Conservation (phyloP, 352 stramenopile genomes). For the Pythium plurisporium region DNA sequence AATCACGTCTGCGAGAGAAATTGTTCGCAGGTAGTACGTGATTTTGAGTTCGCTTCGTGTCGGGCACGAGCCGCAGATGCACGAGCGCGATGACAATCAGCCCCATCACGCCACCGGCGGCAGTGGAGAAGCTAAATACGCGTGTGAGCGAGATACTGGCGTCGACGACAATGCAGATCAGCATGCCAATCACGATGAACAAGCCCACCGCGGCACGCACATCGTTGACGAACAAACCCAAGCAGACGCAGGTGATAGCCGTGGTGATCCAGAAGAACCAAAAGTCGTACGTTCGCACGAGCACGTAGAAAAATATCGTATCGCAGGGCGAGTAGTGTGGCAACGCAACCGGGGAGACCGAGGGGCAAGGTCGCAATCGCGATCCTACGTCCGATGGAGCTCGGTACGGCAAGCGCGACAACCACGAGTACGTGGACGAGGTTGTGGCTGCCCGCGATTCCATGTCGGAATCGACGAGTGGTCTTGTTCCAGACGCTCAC, state of each 20-base stretch:
- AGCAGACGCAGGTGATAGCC: not conserved
- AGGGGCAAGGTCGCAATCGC: not conserved
- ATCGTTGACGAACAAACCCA: not conserved
- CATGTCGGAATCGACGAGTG: not conserved
- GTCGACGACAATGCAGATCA: slow-evolving; percentile 26
- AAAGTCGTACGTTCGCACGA: slow-evolving; percentile 27
- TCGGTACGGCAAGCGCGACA: not conserved
- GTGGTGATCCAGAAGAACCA: slow-evolving; percentile 30
- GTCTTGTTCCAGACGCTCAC: not conserved
- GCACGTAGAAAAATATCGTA: slow-evolving; percentile 21
- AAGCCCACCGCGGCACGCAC: not conserved
- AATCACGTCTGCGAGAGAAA: slow-evolving; percentile 11
- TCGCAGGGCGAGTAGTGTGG: slow-evolving; percentile 12
- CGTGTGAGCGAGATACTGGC: slow-evolving; percentile 16
- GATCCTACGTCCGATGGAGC: not conserved
- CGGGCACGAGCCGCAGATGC: not conserved
- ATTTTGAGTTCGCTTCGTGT: not conserved
- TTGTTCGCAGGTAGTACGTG: not conserved
- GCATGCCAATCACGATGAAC: slow-evolving; percentile 13
- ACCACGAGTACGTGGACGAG: not conserved
- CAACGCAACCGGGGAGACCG: not conserved
- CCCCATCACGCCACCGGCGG: not conserved
- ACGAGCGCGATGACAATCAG: not conserved
- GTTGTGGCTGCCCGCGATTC: slow-evolving; percentile 1
- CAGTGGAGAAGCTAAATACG: not conserved